Evolutionary conservation across 208 protist species (phyloP).

Genomic region (Leishmania arabica): DNA sequence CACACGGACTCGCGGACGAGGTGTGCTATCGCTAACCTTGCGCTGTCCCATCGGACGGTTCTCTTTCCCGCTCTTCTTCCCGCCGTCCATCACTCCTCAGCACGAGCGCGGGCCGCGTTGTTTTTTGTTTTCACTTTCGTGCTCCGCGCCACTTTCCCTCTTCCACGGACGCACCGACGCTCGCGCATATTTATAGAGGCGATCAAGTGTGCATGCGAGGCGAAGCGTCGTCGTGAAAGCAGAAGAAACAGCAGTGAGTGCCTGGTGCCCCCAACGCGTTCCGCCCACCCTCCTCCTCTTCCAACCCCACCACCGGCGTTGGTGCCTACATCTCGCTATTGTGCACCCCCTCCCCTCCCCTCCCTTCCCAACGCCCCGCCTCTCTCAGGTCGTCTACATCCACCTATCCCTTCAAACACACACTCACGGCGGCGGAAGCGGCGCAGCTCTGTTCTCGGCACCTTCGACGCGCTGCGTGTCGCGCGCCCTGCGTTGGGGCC

Average conservation of each 20-base stretch:
- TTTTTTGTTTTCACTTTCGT: neutral
- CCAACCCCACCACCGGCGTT: neutral
- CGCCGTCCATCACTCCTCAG: neutral
- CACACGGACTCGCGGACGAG: neutral
- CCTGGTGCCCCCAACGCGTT: neutral
- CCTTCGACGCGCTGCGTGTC: neutral
- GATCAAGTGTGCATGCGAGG: neutral
- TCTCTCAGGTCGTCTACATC: neutral
- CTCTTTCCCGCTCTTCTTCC: neutral
- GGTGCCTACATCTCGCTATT: neutral
- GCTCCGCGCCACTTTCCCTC: neutral
- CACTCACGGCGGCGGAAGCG: neutral
- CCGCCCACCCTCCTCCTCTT: neutral
- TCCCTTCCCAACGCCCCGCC: neutral
- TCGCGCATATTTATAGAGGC: neutral
- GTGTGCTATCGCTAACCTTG: neutral
- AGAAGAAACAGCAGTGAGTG: neutral
- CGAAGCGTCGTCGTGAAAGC: neutral
- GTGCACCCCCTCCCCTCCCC: neutral
- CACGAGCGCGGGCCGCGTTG: neutral
- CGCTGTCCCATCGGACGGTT: neutral
- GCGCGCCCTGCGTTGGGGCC: neutral
- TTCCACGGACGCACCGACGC: neutral
- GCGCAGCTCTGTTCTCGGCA: neutral
- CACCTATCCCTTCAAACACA: neutral